A percentile compares a stretch with the other conserved stretches of the same genome.
phyloP scores from a whole-genome alignment of 192 early-diverging fungal species.

The Coemansia nantahalensis region DNA sequence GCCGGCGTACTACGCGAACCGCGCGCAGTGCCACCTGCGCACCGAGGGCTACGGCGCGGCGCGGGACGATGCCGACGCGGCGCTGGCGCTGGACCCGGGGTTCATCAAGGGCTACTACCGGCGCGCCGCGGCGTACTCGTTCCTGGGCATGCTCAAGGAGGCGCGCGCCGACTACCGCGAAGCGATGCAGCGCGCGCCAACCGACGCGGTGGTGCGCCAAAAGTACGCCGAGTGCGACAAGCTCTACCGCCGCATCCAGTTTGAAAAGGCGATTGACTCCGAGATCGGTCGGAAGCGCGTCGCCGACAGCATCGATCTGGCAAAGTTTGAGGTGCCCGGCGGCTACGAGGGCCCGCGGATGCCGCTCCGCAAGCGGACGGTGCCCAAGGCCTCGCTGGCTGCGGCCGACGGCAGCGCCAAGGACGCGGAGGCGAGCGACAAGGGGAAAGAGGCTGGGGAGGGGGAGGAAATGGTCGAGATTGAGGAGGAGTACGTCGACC shows the following conservation, averaged over 20 bases:
- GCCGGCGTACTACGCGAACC: constrained; percentile 87
- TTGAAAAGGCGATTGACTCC: constrained; percentile 89
- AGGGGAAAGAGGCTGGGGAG: neutral
- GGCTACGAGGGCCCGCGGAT: constrained; percentile 85
- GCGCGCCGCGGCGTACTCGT: constrained; percentile 85
- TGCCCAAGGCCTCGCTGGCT: constrained; percentile 6
- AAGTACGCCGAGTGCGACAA: constrained; percentile 91
- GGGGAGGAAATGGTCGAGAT: constrained; percentile 35
- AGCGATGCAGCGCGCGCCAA: constrained; percentile 74
- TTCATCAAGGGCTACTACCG: constrained; percentile 96
- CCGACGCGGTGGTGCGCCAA: constrained; percentile 71
- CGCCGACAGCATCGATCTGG: constrained; percentile 53
- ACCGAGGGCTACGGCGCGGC: constrained; percentile 86
- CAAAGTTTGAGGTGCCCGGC: constrained; percentile 59
- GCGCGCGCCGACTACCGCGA: constrained; percentile 71
- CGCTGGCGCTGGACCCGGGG: constrained; percentile 74
- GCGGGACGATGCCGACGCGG: constrained; percentile 76
- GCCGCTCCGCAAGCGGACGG: constrained; percentile 30
- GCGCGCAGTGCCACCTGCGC: constrained; percentile 84
- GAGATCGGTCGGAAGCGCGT: constrained; percentile 42
- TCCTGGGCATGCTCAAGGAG: constrained; percentile 82
- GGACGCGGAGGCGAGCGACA: neutral
- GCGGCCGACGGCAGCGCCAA: neutral
- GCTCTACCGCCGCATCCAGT: constrained; percentile 78
- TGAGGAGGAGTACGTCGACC: constrained; percentile 68